These are phyloP conservation scores for Jaminaea rosea DNA, from an alignment of 1,284 basidiomycete genomes.

Conservation along the genomic window DNA sequence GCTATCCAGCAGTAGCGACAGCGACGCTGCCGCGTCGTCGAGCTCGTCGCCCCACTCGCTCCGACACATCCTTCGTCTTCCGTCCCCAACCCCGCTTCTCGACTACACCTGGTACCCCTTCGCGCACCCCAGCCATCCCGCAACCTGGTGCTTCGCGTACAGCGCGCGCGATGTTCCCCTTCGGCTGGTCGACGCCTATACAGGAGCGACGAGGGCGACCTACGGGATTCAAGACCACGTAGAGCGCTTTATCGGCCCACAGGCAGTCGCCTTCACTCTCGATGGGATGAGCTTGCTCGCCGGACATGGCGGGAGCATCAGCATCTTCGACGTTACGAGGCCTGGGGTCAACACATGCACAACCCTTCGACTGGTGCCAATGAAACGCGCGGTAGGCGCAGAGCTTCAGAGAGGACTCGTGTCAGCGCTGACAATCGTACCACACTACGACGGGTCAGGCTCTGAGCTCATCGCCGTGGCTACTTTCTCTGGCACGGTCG, in stretches of 20 bases:
- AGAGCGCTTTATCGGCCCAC: conserved; percentile 29
- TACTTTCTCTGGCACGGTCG: conserved; percentile 26
- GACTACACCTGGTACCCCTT: conserved; percentile 30
- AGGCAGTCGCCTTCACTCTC: conserved; percentile 23
- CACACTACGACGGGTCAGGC: conserved; percentile 2
- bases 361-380: conserved; percentile 11
- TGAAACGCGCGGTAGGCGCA: not conserved
- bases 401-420: conserved; percentile 22
- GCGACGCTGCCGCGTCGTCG: not conserved
- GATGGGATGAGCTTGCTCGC: conserved; percentile 26
- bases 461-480: conserved; percentile 29
- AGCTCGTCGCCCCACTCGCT: not conserved
- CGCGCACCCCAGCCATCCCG: conserved; percentile 4
- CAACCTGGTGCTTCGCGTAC: conserved; percentile 29
- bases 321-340: conserved; percentile 17
- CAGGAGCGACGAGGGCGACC: conserved; percentile 14
- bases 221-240: conserved; percentile 38
- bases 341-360: conserved; percentile 29
- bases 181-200: conserved; percentile 18
- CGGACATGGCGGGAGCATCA: conserved; percentile 15
- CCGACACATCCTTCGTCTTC: not conserved
- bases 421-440: conserved; percentile 15
- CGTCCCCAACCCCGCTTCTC: conserved; percentile 21
- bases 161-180: conserved; percentile 23
- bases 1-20: not conserved